A percentile compares a stretch with the other conserved stretches of the same genome.
Evolutionary conservation across 1,284 basidiomycete species (phyloP).

Genomic region (Tetrapyrgos nigripes): DNA sequence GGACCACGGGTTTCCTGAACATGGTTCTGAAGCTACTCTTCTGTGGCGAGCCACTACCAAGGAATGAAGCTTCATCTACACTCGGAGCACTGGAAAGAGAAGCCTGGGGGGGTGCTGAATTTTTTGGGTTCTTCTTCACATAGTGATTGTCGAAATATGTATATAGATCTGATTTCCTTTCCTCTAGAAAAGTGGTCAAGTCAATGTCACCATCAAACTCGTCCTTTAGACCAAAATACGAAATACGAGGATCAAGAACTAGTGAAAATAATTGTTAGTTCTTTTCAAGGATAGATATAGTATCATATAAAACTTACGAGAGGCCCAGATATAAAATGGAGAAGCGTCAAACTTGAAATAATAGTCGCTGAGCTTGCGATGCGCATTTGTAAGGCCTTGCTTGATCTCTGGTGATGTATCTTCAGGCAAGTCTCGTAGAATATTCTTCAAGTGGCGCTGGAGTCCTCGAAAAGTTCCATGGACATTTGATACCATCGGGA

Average conservation of each 20-base stretch:
- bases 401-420: conserved; percentile 3
- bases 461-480: conserved; percentile 23
- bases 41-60: not conserved
- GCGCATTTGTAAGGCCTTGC: conserved; percentile 14
- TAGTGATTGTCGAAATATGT: not conserved
- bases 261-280: not conserved
- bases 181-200: conserved; percentile 5
- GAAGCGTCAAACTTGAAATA: conserved; percentile 22
- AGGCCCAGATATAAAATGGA: conserved; percentile 17
- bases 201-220: conserved; percentile 17
- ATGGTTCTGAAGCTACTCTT: conserved; percentile 17
- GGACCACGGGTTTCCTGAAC: conserved; percentile 11
- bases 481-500: conserved; percentile 24
- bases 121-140: no score
- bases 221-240: conserved; percentile 14
- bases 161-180: not conserved
- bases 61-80: not conserved
- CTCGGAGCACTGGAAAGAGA: not conserved
- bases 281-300: not conserved
- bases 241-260: conserved; percentile 24
- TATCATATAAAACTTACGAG: conserved; percentile 10
- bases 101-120: no score
- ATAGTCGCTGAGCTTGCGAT: conserved; percentile 22
- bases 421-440: not conserved
- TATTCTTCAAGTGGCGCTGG: conserved; percentile 9